These are phyloP conservation scores for Heliosperma pusillum DNA, from an alignment of 148 eudicot genomes.

Conservation along the genomic window DNA sequence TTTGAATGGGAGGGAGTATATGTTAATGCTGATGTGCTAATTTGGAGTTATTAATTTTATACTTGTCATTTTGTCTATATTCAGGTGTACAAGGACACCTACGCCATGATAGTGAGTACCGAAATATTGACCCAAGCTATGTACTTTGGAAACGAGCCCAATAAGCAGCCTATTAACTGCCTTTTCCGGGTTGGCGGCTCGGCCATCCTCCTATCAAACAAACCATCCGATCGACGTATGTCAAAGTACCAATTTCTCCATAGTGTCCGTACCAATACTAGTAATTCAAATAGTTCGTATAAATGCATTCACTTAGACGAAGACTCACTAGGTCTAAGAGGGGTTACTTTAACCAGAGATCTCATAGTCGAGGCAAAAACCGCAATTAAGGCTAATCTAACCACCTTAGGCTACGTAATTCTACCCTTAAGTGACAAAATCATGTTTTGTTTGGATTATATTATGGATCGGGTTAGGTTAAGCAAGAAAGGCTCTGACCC, in stretches of 20 bases:
- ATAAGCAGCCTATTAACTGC: slow-evolving; percentile 21
- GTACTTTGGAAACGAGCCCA: slow-evolving; percentile 12
- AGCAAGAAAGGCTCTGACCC: background rate
- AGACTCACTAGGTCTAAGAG: slow-evolving; percentile 27
- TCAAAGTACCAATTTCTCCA: slow-evolving; percentile 39
- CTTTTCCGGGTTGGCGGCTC: slow-evolving; percentile 37
- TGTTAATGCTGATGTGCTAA: too few relatives aligned
- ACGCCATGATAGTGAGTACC: slow-evolving; percentile 23
- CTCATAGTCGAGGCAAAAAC: slow-evolving; percentile 27
- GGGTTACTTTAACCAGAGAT: slow-evolving; percentile 30
- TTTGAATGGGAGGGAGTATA: too few relatives aligned
- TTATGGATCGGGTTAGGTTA: background rate
- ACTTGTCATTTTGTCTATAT: too few relatives aligned
- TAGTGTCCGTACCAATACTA: slow-evolving; percentile 29
- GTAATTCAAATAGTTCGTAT: slow-evolving; percentile 29
- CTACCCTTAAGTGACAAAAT: slow-evolving; percentile 34
- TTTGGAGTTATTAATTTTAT: too few relatives aligned
- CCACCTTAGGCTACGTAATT: slow-evolving; percentile 21
- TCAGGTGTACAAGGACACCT: slow-evolving; percentile 15
- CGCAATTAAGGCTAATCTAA: slow-evolving; percentile 27
- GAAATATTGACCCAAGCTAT: slow-evolving; percentile 3
- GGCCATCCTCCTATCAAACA: slow-evolving; percentile 38
- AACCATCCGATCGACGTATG: background rate
- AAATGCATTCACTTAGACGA: slow-evolving; percentile 31
- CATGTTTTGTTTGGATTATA: background rate